Conservation (phyloP, 1,284 basidiomycete species). For the Papiliotrema nemorosa region DNA sequence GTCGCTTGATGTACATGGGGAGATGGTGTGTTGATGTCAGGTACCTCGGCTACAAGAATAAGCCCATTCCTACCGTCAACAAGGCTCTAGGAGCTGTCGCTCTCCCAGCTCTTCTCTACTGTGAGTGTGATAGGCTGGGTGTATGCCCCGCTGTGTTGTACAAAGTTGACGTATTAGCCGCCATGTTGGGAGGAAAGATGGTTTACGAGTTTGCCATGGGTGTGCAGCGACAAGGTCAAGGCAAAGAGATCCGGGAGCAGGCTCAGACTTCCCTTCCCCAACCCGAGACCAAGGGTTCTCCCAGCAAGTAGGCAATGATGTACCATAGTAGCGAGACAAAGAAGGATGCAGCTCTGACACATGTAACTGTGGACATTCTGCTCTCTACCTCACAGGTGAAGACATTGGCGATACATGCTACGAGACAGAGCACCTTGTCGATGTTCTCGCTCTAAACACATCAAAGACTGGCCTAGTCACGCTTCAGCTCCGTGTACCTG, state of each 20-base stretch:
- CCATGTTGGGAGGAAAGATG: slow-evolving; percentile 25
- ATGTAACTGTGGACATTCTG: too few relatives aligned
- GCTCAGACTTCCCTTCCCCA: too few relatives aligned
- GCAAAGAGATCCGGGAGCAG: slow-evolving; percentile 12
- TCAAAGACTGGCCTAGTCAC: not conserved
- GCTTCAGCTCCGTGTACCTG: slow-evolving; percentile 13
- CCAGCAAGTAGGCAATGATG: too few relatives aligned
- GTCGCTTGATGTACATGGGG: not conserved
- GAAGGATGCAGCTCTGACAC: too few relatives aligned
- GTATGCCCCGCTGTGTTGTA: too few relatives aligned
- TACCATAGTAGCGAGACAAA: too few relatives aligned
- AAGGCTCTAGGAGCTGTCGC: slow-evolving; percentile 22
- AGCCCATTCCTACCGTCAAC: slow-evolving; percentile 23
- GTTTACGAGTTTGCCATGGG: slow-evolving; percentile 37
- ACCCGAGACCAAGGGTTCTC: too few relatives aligned
- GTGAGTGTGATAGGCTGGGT: slow-evolving; percentile 11
- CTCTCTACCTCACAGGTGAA: too few relatives aligned
- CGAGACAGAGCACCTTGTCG: too few relatives aligned
- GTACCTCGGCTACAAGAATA: slow-evolving; percentile 26
- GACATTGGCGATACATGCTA: too few relatives aligned
- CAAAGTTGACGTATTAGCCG: slow-evolving; percentile 11
- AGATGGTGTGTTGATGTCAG: slow-evolving; percentile 1
- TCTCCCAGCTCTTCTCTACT: slow-evolving; percentile 33
- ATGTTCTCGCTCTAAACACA: too few relatives aligned
- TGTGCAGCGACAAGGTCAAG: slow-evolving; percentile 31